phyloP scores from a whole-genome alignment of 495 filamentous ascomycete genomes.

The Cairneyella variabilis region DNA sequence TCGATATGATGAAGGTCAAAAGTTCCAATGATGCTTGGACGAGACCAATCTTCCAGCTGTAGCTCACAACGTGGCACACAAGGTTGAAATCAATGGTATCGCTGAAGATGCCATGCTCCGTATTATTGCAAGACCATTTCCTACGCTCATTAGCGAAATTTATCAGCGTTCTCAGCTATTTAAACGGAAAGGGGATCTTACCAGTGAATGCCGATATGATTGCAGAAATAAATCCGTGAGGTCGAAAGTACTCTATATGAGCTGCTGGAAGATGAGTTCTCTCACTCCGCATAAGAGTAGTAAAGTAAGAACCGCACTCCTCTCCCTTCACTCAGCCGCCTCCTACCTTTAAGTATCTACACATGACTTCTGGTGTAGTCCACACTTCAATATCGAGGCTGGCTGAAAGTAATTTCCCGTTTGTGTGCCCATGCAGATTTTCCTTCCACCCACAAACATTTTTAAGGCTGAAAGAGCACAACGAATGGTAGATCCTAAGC shows the following conservation, averaged over 20 bases:
- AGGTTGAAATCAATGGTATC: conserved; percentile 12
- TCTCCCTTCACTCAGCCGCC: too few species aligned
- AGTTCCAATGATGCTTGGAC: conserved; percentile 19
- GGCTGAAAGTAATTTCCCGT: background rate
- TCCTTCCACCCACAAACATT: too few species aligned
- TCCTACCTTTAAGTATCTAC: too few species aligned
- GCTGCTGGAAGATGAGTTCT: too few species aligned
- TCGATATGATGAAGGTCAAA: conserved; percentile 17
- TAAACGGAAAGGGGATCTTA: background rate
- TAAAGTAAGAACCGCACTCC: too few species aligned
- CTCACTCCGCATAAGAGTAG: too few species aligned
- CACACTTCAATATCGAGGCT: too few species aligned
- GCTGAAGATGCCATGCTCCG: conserved; percentile 14
- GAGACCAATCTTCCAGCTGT: conserved; percentile 17
- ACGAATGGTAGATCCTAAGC: too few species aligned
- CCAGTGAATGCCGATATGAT: background rate
- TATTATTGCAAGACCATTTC: conserved; percentile 17
- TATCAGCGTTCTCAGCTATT: too few species aligned
- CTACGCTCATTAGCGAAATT: background rate
- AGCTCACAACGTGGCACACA: conserved; percentile 16
- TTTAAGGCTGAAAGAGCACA: too few species aligned
- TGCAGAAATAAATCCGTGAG: background rate
- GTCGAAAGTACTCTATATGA: background rate
- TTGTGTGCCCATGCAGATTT: too few species aligned
- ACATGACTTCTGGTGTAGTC: too few species aligned